Evolutionary conservation across 768 basidiomycete species (phyloP).

Genomic region (Lentinula raphanica): DNA sequence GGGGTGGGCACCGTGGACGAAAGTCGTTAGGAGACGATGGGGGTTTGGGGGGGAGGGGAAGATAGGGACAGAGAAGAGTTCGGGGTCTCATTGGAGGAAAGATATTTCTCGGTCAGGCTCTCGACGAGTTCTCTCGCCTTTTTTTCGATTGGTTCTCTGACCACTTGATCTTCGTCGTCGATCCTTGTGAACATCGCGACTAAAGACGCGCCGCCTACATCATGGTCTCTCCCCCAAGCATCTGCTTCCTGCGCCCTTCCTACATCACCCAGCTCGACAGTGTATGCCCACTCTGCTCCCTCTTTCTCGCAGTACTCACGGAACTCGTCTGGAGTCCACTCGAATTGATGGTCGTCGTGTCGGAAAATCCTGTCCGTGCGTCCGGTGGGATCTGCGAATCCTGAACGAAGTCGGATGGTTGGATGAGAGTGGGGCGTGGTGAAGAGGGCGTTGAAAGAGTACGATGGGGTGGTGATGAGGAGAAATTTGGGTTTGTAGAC

Average conservation of each 20-base stretch:
- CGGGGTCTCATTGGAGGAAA: not conserved
- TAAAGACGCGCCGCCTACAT: constrained; percentile 61
- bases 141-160: constrained; percentile 25
- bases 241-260: constrained; percentile 58
- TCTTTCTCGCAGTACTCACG: constrained; percentile 48
- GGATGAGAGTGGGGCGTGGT: constrained; percentile 44
- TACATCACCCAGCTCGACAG: constrained; percentile 52
- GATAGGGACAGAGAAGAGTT: no score
- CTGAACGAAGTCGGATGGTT: constrained; percentile 35
- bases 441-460: constrained; percentile 77
- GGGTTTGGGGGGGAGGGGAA: not conserved
- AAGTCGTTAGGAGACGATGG: constrained; percentile 45
- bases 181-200: constrained; percentile 54
- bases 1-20: constrained; percentile 49
- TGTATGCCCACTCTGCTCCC: constrained; percentile 70
- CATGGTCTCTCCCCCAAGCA: constrained; percentile 65
- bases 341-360: constrained; percentile 83
- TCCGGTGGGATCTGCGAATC: constrained; percentile 68
- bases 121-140: constrained; percentile 30
- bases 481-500: constrained; percentile 70
- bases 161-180: constrained; percentile 19
- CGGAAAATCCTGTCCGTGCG: constrained; percentile 73
- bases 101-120: constrained; percentile 16
- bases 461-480: constrained; percentile 82
- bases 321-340: constrained; percentile 82